Evolutionary conservation across 164 flowering plant genomes (phyloP), one percentile per base, ranked within the genome.

Genomic region (Stephania yunnanensis): DNA sequence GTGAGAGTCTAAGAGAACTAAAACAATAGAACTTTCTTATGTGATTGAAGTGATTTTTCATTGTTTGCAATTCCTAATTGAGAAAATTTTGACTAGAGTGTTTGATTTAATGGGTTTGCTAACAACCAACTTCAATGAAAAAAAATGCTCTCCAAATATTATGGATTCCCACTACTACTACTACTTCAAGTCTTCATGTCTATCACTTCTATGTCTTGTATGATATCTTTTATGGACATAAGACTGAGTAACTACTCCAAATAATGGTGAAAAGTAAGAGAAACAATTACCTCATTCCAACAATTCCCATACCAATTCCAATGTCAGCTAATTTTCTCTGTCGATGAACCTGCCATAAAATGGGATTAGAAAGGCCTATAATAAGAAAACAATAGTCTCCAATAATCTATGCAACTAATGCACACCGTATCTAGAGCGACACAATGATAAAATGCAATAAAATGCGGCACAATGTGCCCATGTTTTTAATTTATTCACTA

Each of bases 271-370:
- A 25, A 25, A 25, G 25, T 25, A 25, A 25, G 25, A 25, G 25
- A 25, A 25, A 25, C 25, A 25, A 25, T 25, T 25, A 25, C 25
- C 25, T 25, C 25, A 25, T 25, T 25, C 25, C 25, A 25, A 0
- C 25, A 25, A 25, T 25, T 0, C 25, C 25, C 25, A 25, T 25
- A 25, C 0, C 25, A 25, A 25, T 25, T 25, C 25, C 25, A 25
- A 25, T 25, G 25, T 25, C 25, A 96, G 97, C 79, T 96, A 98
- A 78, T 96, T 90, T 75, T 91, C 97, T 82, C 99, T 84, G 82
- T 94, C 98, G 19, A 96, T 81, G 78, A 94, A 96, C 90, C 98
- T 96, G 89, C 68, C 74, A 9, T 30, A 20, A 9, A 6, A 70
- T 4, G 19, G 12, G 13, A 29, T 44, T 17, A 68, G 12, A 31